Evolutionary conservation across 192 early-diverging fungal genomes (phyloP).

Genomic region (Lobulomyces angularis): DNA sequence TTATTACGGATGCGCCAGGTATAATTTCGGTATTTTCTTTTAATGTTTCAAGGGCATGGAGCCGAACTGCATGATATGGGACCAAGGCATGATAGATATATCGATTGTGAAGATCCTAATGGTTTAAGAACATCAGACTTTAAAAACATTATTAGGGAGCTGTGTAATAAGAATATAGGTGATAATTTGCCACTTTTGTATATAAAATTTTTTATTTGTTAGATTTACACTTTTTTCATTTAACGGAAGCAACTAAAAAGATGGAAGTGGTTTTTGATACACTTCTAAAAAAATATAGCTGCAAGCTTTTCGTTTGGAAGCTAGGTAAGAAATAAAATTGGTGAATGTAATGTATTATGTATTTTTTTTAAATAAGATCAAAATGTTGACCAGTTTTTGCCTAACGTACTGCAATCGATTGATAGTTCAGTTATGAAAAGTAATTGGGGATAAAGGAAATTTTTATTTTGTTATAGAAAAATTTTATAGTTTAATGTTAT

Average conservation of each 20-base stretch:
- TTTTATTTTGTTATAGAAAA: no score
- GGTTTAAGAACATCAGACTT: not conserved
- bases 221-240: not conserved
- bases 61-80: constrained; percentile 1
- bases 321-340: not conserved
- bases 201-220: not conserved
- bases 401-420: constrained; percentile 1
- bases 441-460: no score
- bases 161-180: not conserved
- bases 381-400: not conserved
- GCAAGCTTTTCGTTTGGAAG: not conserved
- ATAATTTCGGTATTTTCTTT: no score
- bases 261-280: constrained; percentile 1
- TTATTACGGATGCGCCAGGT: constrained; percentile 3
- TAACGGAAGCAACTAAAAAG: not conserved
- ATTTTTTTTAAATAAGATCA: no score
- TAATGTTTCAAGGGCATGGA: no score
- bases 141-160: not conserved
- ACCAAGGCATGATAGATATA: not conserved
- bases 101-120: not conserved
- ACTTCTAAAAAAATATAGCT: not conserved
- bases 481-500: no score
- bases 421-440: not conserved
- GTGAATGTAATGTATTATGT: no score
- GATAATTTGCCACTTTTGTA: not conserved